These are phyloP conservation scores for Apiospora saccharicola DNA, from an alignment of 2,329 filamentous ascomycete genomes.

Conservation along the genomic window DNA sequence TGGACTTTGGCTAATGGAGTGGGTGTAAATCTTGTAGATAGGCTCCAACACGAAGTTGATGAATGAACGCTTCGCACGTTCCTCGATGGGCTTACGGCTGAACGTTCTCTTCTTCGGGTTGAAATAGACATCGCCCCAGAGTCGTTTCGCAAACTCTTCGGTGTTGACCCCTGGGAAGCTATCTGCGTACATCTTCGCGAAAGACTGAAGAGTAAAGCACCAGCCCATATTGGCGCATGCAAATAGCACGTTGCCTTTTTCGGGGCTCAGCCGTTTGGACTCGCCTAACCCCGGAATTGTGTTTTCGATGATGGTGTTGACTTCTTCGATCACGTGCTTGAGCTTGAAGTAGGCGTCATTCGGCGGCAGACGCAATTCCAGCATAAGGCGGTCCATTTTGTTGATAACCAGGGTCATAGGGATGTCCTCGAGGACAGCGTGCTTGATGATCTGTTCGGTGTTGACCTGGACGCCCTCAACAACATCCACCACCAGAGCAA, in stretches of 20 bases:
- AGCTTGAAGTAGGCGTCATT: slow-evolving; percentile 98
- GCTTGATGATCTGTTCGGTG: slow-evolving; percentile 96
- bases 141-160: slow-evolving; percentile 80
- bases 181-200: slow-evolving; percentile 95
- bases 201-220: slow-evolving; percentile 95
- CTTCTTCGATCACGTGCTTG: slow-evolving; percentile 97
- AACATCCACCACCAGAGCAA: slow-evolving; percentile 93
- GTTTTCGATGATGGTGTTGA: slow-evolving; percentile 94
- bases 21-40: slow-evolving; percentile 96
- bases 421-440: slow-evolving; percentile 88
- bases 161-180: slow-evolving; percentile 83
- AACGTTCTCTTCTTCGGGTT: slow-evolving; percentile 92
- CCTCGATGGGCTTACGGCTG: slow-evolving; percentile 79
- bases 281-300: slow-evolving; percentile 83
- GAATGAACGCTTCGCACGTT: slow-evolving; percentile 83
- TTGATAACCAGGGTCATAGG: slow-evolving; percentile 92
- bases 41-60: slow-evolving; percentile 95
- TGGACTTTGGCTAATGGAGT: slow-evolving; percentile 90
- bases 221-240: slow-evolving; percentile 92
- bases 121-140: slow-evolving; percentile 98
- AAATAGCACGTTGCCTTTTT: slow-evolving; percentile 98
- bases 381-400: slow-evolving; percentile 94
- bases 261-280: slow-evolving; percentile 83
- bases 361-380: slow-evolving; percentile 93
- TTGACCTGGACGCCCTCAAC: slow-evolving; percentile 99